Conservation (phyloP, 768 basidiomycete genomes). For the Leccinellum rugosiceps region DNA sequence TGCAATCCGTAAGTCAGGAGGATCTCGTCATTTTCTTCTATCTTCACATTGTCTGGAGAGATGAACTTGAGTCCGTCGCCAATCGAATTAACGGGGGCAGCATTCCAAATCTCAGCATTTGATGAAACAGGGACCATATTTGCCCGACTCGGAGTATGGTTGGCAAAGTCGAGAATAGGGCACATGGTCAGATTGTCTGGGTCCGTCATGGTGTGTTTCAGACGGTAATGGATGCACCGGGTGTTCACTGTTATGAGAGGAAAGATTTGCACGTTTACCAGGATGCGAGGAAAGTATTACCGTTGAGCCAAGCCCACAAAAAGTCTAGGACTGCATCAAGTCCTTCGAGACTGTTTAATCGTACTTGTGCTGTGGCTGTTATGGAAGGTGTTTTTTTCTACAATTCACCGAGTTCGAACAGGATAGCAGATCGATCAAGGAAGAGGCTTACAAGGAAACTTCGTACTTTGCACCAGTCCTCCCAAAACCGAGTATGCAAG, state of each 20-base stretch:
- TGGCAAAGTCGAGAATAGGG: constrained; percentile 89
- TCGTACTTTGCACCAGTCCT: constrained; percentile 56
- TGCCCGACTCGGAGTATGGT: constrained; percentile 52
- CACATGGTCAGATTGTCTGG: constrained; percentile 83
- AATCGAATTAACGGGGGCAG: constrained; percentile 32
- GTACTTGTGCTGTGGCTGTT: not conserved
- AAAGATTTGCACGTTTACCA: constrained; percentile 1
- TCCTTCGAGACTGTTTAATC: constrained; percentile 1
- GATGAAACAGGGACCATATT: constrained; percentile 43
- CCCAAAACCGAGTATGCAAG: constrained; percentile 46
- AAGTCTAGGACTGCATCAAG: constrained; percentile 39
- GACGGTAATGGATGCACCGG: constrained; percentile 75
- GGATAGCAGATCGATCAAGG: not conserved
- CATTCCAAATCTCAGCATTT: constrained; percentile 36
- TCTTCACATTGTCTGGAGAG: constrained; percentile 41
- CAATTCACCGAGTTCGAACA: not conserved
- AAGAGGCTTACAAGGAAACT: constrained; percentile 49
- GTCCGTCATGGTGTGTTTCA: constrained; percentile 46
- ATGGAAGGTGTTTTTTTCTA: constrained; percentile 8
- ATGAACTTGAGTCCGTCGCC: constrained; percentile 50
- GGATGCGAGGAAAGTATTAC: constrained; percentile 36
- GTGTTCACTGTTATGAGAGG: constrained; percentile 70
- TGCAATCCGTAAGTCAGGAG: constrained; percentile 79
- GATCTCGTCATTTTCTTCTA: constrained; percentile 60
- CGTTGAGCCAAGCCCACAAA: constrained; percentile 92